These are phyloP conservation scores for Populus ilicifolia DNA, from an alignment of 345 rosid species.

Conservation along the genomic window DNA sequence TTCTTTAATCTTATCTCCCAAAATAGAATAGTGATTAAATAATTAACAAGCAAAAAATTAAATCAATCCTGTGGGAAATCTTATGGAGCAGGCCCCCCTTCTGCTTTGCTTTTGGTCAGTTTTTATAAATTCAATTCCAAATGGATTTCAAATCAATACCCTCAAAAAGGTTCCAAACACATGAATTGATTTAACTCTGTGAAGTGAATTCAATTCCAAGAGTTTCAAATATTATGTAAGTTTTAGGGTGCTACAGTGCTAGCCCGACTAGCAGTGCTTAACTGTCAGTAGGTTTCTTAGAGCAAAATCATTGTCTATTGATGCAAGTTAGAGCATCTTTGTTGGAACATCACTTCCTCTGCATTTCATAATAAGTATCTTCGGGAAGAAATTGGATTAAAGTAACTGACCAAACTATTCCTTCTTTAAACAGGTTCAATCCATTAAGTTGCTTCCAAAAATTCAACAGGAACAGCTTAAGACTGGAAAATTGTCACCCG, in stretches of 20 bases:
- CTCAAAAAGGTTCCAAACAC: background rate
- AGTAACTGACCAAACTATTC: constrained; percentile 14
- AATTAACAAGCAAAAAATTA: background rate
- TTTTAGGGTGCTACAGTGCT: background rate
- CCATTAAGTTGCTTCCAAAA: constrained; percentile 64
- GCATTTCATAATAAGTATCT: background rate
- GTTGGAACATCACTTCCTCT: background rate
- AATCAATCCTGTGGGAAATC: background rate
- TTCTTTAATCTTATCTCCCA: background rate
- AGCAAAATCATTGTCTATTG: background rate
- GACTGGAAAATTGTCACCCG: constrained; percentile 41
- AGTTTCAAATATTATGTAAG: too few species aligned
- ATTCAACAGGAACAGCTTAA: constrained; percentile 60
- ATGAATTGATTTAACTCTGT: background rate
- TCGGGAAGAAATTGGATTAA: background rate
- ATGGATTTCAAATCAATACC: background rate
- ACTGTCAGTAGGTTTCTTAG: background rate
- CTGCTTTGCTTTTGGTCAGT: background rate
- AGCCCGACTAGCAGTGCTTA: background rate
- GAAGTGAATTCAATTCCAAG: too few species aligned
- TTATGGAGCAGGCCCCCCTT: background rate
- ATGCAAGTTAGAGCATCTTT: background rate
- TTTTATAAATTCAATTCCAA: background rate
- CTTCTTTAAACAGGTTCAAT: constrained; percentile 51
- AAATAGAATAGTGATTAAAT: background rate